Percentiles rank a stretch among this genome's conserved stretches.
Evolutionary conservation across 129 eudicot genomes (phyloP).

Genomic region (Cynara cardunculus): DNA sequence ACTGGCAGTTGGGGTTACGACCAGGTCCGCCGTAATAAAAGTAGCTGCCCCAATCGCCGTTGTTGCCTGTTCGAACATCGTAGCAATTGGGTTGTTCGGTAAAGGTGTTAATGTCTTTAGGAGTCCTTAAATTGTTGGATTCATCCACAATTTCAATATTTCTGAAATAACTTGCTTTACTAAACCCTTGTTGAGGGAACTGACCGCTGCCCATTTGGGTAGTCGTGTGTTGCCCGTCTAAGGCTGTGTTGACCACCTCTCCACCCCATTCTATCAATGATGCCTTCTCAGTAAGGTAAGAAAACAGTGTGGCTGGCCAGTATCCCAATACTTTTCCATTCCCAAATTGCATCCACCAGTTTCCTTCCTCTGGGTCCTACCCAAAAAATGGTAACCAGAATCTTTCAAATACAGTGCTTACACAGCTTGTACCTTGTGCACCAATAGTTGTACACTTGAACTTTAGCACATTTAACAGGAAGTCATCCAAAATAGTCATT

Average conservation of each 20-base stretch:
- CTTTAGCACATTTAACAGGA: background rate
- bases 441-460: background rate
- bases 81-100: slow-evolving; percentile 79
- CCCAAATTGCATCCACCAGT: slow-evolving; percentile 96
- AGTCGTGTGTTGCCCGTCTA: slow-evolving; percentile 76
- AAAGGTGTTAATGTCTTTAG: slow-evolving; percentile 50
- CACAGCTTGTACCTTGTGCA: background rate
- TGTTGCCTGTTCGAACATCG: slow-evolving; percentile 46
- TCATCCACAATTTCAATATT: slow-evolving; percentile 68
- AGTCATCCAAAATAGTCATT: background rate
- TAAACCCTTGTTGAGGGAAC: slow-evolving; percentile 76
- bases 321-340: slow-evolving; percentile 70
- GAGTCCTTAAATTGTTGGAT: slow-evolving; percentile 54
- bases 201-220: slow-evolving; percentile 96
- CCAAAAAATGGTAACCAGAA: background rate
- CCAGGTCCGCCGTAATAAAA: slow-evolving; percentile 94
- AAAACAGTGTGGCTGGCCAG: slow-evolving; percentile 69
- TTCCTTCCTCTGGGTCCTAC: slow-evolving; percentile 83
- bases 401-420: background rate
- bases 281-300: slow-evolving; percentile 59
- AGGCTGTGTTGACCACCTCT: slow-evolving; percentile 71
- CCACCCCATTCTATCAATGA: slow-evolving; percentile 89
- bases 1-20: slow-evolving; percentile 60
- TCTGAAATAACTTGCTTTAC: slow-evolving; percentile 62
- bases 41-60: slow-evolving; percentile 60